phyloP scores from a whole-genome alignment of 2,329 filamentous ascomycete genomes.

The Verticillium isaacii region DNA sequence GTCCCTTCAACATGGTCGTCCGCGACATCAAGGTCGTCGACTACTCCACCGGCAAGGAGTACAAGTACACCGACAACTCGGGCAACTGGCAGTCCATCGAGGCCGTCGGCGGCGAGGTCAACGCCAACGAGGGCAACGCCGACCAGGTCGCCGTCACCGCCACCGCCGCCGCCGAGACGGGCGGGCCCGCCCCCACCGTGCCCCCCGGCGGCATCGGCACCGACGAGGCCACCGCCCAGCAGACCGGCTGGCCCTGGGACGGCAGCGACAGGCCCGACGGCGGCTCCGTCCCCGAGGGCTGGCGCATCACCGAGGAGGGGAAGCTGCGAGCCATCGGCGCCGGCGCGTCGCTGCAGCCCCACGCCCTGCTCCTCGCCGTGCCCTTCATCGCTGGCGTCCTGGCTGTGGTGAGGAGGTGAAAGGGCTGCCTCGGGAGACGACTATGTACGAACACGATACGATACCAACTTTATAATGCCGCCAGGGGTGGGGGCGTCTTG shows the following conservation, averaged over 20 bases:
- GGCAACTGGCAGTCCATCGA: constrained; percentile 80
- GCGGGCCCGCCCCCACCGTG: constrained; percentile 57
- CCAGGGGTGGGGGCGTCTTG: neutral
- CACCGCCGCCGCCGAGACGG: constrained; percentile 56
- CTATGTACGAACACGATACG: neutral
- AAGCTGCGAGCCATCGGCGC: constrained; percentile 72
- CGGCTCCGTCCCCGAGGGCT: constrained; percentile 67
- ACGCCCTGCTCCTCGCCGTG: constrained; percentile 17
- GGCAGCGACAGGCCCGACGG: constrained; percentile 46
- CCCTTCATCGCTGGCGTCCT: constrained; percentile 18
- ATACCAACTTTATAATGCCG: constrained; percentile 1
- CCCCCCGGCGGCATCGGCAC: constrained; percentile 65
- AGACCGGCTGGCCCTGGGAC: constrained; percentile 67
- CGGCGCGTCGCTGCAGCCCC: constrained; percentile 35
- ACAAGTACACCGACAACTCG: constrained; percentile 73
- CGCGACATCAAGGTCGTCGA: constrained; percentile 73
- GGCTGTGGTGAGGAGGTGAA: constrained; percentile 8
- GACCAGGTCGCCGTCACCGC: constrained; percentile 47
- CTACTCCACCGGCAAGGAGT: constrained; percentile 87
- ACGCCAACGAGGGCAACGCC: constrained; percentile 57
- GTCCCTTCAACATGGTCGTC: constrained; percentile 84
- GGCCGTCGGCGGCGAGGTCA: constrained; percentile 73
- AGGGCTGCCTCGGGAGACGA: neutral
- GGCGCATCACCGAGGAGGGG: constrained; percentile 73
- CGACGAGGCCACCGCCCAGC: constrained; percentile 49